A percentile compares a stretch with the other conserved stretches of the same genome.
These are phyloP conservation scores for Penicillium bialowiezense DNA, from an alignment of 495 filamentous ascomycete genomes.

Conservation along the genomic window DNA sequence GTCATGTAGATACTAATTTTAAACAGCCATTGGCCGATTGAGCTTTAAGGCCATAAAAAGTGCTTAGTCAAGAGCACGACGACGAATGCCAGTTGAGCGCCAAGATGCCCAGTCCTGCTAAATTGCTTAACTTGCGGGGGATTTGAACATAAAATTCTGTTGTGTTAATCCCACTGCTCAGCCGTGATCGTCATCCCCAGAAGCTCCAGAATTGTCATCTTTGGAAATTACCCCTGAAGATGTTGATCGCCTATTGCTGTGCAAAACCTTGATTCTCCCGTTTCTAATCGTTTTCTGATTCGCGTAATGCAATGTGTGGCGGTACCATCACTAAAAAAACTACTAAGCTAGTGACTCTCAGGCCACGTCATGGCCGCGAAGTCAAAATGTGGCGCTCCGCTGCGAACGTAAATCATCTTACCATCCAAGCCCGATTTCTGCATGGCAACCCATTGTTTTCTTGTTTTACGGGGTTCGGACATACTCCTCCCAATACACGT, in stretches of 20 bases:
- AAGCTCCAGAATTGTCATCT: too few species aligned
- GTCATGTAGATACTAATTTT: neutral
- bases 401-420: neutral
- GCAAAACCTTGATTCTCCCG: neutral
- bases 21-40: neutral
- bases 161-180: neutral
- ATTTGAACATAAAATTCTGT: neutral
- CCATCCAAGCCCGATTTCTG: neutral
- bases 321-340: neutral
- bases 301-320: neutral
- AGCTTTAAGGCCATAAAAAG: neutral
- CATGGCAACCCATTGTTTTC: neutral
- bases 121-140: neutral
- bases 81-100: neutral
- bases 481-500: neutral
- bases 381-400: neutral
- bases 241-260: neutral
- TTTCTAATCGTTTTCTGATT: neutral
- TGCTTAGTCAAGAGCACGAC: neutral
- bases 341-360: neutral
- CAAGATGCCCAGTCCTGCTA: conserved; percentile 2
- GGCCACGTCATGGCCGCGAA: conserved; percentile 2
- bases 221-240: neutral
- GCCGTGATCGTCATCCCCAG: too few species aligned
- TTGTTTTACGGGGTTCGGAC: neutral